Evolutionary conservation across 495 filamentous ascomycete species (phyloP).

Genomic region (Chaetomium tenue): DNA sequence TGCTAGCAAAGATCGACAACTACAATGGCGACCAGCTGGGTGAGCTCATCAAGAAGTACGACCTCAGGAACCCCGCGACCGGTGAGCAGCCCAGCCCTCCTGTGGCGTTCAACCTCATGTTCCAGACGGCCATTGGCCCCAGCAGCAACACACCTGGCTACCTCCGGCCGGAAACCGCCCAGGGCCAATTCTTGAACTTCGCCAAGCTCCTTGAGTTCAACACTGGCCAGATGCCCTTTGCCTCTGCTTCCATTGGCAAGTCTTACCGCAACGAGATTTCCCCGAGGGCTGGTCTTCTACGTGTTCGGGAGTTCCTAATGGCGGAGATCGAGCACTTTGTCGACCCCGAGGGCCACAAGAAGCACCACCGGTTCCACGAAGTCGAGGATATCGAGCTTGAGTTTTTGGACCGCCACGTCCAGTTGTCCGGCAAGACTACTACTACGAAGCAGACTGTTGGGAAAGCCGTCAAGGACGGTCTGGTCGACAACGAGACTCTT

Average conservation of each 20-base stretch:
- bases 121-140: slow-evolving; percentile 69
- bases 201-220: slow-evolving; percentile 76
- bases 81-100: slow-evolving; percentile 59
- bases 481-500: slow-evolving; percentile 84
- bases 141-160: slow-evolving; percentile 59
- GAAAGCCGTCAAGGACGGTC: slow-evolving; percentile 62
- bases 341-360: slow-evolving; percentile 67
- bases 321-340: slow-evolving; percentile 82
- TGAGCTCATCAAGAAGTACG: slow-evolving; percentile 66
- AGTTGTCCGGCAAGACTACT: slow-evolving; percentile 67
- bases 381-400: slow-evolving; percentile 64
- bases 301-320: slow-evolving; percentile 80
- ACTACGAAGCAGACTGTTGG: slow-evolving; percentile 61
- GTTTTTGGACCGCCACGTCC: slow-evolving; percentile 68
- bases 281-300: slow-evolving; percentile 67
- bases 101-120: slow-evolving; percentile 78
- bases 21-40: slow-evolving; percentile 70
- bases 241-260: slow-evolving; percentile 73
- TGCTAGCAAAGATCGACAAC: slow-evolving; percentile 74
- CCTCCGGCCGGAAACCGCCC: slow-evolving; percentile 70
- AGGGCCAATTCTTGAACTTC: slow-evolving; percentile 75
- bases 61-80: slow-evolving; percentile 65
- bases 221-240: slow-evolving; percentile 70
- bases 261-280: slow-evolving; percentile 82
- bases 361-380: slow-evolving; percentile 66